Percentiles rank a stretch among this genome's conserved stretches.
Conservation (phyloP, 1,284 basidiomycete species). For the Pisolithus thermaeus region DNA sequence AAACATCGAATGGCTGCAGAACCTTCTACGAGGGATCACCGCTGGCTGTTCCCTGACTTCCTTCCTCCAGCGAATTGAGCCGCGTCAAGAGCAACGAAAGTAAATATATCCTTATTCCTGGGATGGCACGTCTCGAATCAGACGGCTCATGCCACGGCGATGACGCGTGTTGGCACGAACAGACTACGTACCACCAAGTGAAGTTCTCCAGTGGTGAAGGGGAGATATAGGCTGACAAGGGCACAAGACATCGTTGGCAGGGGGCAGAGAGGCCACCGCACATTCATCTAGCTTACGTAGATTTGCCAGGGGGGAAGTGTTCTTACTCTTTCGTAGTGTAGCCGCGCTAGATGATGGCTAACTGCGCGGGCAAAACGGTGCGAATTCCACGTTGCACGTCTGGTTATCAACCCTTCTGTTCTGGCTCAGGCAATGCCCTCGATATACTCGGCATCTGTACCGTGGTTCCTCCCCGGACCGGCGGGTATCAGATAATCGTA, state of each 20-base stretch:
- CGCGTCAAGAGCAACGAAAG: conserved; percentile 62
- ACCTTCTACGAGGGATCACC: neutral
- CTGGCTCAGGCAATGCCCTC: conserved; percentile 39
- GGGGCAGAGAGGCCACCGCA: conserved; percentile 63
- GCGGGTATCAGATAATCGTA: conserved; percentile 67
- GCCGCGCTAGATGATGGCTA: neutral
- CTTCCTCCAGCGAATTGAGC: conserved; percentile 78
- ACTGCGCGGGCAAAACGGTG: conserved; percentile 52
- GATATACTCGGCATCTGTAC: conserved; percentile 74
- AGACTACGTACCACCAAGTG: conserved; percentile 85
- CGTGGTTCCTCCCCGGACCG: conserved; percentile 76
- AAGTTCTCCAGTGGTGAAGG: conserved; percentile 78
- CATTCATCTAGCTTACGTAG: conserved; percentile 82
- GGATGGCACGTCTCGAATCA: conserved; percentile 54
- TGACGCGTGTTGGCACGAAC: conserved; percentile 83
- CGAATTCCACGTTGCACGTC: conserved; percentile 59
- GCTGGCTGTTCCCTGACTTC: neutral
- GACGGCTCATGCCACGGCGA: conserved; percentile 59
- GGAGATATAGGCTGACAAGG: conserved; percentile 68
- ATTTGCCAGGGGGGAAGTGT: conserved; percentile 43
- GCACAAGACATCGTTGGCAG: conserved; percentile 69
- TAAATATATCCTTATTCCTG: conserved; percentile 71
- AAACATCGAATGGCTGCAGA: conserved; percentile 89
- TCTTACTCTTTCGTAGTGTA: conserved; percentile 9
- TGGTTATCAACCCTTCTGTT: conserved; percentile 30